Evolutionary conservation across 352 stramenopile genomes (phyloP).

Genomic region (Globisporangium abappressorium): DNA sequence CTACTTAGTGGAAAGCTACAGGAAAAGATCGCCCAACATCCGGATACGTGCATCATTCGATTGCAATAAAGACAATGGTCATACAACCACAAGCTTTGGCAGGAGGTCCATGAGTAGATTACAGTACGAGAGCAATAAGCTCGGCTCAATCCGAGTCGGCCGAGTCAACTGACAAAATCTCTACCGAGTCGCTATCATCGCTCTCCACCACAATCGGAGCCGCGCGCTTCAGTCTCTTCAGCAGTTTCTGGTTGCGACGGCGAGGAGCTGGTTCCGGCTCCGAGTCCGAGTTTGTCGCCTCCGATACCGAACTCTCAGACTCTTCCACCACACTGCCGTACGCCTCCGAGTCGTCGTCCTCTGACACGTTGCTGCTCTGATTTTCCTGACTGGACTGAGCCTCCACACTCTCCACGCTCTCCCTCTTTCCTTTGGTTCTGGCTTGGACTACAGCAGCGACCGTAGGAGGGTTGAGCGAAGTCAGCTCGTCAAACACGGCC

Average conservation of each 20-base stretch:
- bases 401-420: not conserved
- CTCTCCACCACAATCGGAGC: not conserved
- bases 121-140: not conserved
- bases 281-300: not conserved
- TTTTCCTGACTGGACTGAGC: not conserved
- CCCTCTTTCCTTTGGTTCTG: not conserved
- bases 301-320: conserved; percentile 8
- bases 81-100: not conserved
- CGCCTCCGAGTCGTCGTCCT: conserved; percentile 5
- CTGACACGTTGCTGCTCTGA: not conserved
- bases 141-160: not conserved
- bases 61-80: not conserved
- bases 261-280: not conserved
- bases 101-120: not conserved
- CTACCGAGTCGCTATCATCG: conserved; percentile 3
- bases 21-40: conserved; percentile 6
- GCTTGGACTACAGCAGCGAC: not conserved
- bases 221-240: not conserved
- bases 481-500: conserved; percentile 2
- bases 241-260: not conserved
- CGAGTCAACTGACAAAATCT: conserved; percentile 1
- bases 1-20: conserved; percentile 21
- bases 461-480: not conserved
- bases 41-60: conserved; percentile 10
- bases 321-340: conserved; percentile 13